These are phyloP conservation scores for Aphanomyces euteiches DNA, from an alignment of 352 stramenopile genomes.

Conservation along the genomic window DNA sequence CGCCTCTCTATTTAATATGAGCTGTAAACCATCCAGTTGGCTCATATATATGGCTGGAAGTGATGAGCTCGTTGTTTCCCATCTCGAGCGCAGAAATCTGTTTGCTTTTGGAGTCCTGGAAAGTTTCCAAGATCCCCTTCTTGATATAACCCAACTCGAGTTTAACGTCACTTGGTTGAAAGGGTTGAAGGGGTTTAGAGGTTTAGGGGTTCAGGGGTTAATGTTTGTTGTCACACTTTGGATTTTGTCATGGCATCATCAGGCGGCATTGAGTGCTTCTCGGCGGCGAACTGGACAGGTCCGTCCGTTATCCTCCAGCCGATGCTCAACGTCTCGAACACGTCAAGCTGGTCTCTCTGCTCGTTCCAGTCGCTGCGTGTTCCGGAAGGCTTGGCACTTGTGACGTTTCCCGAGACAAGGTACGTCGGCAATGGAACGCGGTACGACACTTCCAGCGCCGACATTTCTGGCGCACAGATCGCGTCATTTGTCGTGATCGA, in stretches of 20 bases:
- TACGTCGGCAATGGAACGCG: not conserved
- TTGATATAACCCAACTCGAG: too few species aligned
- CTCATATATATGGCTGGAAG: too few species aligned
- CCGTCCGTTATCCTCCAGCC: not conserved
- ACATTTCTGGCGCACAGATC: not conserved
- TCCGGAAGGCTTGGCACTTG: not conserved
- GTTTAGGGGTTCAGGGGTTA: too few species aligned
- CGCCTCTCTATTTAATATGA: too few species aligned
- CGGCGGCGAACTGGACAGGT: not conserved
- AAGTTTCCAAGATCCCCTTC: too few species aligned
- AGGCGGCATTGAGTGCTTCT: constrained; percentile 13
- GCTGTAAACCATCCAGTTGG: too few species aligned
- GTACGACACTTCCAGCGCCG: not conserved
- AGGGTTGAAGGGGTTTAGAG: too few species aligned
- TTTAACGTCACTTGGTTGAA: too few species aligned
- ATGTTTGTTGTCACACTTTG: too few species aligned
- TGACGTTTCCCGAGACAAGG: not conserved
- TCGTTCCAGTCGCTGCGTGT: constrained; percentile 6
- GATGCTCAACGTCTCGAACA: constrained; percentile 12
- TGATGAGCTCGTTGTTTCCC: too few species aligned
- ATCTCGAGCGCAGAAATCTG: too few species aligned
- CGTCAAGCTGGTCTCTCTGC: not conserved
- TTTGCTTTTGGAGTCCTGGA: too few species aligned
- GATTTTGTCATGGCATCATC: not conserved
- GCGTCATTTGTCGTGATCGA: constrained; percentile 3